These are phyloP conservation scores for Phytophthora sojae DNA, from an alignment of 352 stramenopile species.

Conservation along the genomic window DNA sequence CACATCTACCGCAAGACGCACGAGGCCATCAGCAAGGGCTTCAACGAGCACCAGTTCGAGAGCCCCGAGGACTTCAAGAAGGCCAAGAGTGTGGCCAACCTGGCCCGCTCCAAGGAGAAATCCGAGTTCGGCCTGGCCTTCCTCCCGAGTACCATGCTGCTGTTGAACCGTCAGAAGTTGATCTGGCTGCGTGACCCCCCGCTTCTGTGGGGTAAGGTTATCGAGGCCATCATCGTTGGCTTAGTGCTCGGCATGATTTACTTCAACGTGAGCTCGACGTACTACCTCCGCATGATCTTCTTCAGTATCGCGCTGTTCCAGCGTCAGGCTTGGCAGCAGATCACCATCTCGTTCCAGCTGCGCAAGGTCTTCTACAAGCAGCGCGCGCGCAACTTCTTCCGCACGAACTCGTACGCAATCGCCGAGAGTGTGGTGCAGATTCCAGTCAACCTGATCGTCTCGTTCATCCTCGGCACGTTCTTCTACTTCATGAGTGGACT, in stretches of 20 bases:
- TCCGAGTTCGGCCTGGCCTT: constrained; percentile 64
- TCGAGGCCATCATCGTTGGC: constrained; percentile 64
- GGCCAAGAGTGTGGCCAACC: constrained; percentile 56
- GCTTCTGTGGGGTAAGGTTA: constrained; percentile 68
- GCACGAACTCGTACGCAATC: constrained; percentile 83
- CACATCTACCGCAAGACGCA: constrained; percentile 64
- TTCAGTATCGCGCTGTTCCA: constrained; percentile 77
- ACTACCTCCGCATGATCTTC: constrained; percentile 81
- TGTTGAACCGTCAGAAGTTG: constrained; percentile 71
- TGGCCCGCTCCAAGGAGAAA: constrained; percentile 56
- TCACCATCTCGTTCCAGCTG: constrained; percentile 74
- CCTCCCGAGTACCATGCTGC: constrained; percentile 49
- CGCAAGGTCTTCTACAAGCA: constrained; percentile 94
- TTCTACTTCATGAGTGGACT: constrained; percentile 94
- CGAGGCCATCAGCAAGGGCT: constrained; percentile 50
- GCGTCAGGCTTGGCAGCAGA: constrained; percentile 76
- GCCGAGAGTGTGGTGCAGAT: constrained; percentile 69
- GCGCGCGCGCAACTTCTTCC: constrained; percentile 90
- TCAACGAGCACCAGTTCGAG: constrained; percentile 68
- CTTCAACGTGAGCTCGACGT: constrained; percentile 59
- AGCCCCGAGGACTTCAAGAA: constrained; percentile 67
- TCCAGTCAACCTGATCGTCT: constrained; percentile 74
- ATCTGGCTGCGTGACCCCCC: constrained; percentile 70
- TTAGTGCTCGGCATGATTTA: constrained; percentile 81
- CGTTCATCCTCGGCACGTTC: constrained; percentile 65